Conservation (phyloP, 2,329 filamentous ascomycete species). For the Paramyrothecium sp. region DNA sequence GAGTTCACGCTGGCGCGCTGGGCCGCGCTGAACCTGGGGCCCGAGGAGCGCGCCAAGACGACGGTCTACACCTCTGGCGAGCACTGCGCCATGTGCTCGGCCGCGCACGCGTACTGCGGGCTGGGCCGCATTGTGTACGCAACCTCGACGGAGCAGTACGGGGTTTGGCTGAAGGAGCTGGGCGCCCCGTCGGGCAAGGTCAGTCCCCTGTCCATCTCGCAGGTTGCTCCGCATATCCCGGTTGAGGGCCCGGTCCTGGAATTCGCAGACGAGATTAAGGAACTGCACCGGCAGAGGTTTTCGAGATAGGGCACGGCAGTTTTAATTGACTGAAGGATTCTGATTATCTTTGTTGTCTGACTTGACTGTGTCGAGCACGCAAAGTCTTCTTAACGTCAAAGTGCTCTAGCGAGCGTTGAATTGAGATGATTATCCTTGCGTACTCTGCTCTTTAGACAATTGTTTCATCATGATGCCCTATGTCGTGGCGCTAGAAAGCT, state of each 20-base stretch:
- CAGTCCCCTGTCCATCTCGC: slow-evolving; percentile 21
- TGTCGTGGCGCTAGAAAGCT: too few species aligned
- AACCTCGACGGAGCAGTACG: slow-evolving; percentile 25
- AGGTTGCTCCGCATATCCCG: slow-evolving; percentile 24
- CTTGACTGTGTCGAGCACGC: too few species aligned
- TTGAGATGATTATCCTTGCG: too few species aligned
- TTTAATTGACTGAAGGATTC: too few species aligned
- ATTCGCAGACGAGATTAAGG: slow-evolving; percentile 25
- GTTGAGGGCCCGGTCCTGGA: slow-evolving; percentile 27
- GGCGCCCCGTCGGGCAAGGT: slow-evolving; percentile 16
- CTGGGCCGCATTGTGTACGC: slow-evolving; percentile 32
- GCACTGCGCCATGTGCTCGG: slow-evolving; percentile 35
- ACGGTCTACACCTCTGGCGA: slow-evolving; percentile 36
- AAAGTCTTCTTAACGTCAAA: too few species aligned
- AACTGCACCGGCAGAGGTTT: slow-evolving; percentile 15
- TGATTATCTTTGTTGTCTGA: too few species aligned
- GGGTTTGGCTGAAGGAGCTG: slow-evolving; percentile 24
- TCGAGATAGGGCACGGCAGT: too few species aligned
- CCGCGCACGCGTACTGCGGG: slow-evolving; percentile 31
- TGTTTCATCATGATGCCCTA: too few species aligned
- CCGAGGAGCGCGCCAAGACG: slow-evolving; percentile 35
- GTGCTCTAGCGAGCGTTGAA: too few species aligned
- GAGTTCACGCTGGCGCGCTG: slow-evolving; percentile 34
- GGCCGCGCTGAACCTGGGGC: slow-evolving; percentile 31
- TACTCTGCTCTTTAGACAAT: too few species aligned